Evolutionary conservation across 2,329 filamentous ascomycete species (phyloP).

Genomic region (Neobulgaria alba): DNA sequence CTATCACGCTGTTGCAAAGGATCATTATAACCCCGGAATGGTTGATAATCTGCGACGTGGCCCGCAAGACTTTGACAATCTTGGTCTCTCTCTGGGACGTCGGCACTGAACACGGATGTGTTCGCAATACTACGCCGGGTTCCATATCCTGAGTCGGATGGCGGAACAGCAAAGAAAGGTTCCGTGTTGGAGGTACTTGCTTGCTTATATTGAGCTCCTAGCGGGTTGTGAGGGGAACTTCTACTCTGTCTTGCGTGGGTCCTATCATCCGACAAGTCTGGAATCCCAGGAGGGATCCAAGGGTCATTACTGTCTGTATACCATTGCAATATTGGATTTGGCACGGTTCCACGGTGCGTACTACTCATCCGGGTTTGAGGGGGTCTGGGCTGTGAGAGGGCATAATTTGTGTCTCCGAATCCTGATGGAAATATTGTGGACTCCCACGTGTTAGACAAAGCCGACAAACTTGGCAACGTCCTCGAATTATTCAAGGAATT

Average conservation of each 20-base stretch:
- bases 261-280: constrained; percentile 21
- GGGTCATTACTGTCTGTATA: constrained; percentile 35
- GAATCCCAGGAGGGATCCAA: constrained; percentile 34
- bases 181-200: constrained; percentile 24
- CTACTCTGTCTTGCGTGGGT: constrained; percentile 15
- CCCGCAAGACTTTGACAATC: constrained; percentile 23
- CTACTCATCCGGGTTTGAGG: constrained; percentile 15
- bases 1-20: constrained; percentile 14
- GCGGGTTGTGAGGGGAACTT: constrained; percentile 17
- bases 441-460: constrained; percentile 18
- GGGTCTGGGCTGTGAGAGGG: constrained; percentile 9
- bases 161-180: constrained; percentile 21
- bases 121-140: constrained; percentile 26
- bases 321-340: constrained; percentile 29
- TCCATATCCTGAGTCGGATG: constrained; percentile 30
- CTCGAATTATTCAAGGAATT: constrained; percentile 22
- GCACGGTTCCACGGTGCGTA: constrained; percentile 15
- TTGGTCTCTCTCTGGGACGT: constrained; percentile 23
- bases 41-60: constrained; percentile 19
- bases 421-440: constrained; percentile 8
- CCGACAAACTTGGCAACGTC: constrained; percentile 22
- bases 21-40: constrained; percentile 17
- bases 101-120: constrained; percentile 26
- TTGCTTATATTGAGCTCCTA: constrained; percentile 25
- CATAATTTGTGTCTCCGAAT: constrained; percentile 20